phyloP scores from a whole-genome alignment of 1,284 basidiomycete species.

The Cryptococcus hybrid region DNA sequence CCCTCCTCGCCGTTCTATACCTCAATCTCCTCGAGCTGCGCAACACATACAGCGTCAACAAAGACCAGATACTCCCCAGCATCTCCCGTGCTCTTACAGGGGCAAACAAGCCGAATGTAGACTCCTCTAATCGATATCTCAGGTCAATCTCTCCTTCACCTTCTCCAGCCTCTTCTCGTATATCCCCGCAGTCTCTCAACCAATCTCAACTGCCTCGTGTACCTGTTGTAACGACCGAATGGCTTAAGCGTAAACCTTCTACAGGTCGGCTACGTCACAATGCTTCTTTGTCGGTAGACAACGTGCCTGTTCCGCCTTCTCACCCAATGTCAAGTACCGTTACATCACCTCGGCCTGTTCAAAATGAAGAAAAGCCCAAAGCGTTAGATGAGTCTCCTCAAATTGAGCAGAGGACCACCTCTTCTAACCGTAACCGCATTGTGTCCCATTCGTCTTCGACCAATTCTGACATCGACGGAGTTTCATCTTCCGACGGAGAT shows the following conservation, averaged over 20 bases:
- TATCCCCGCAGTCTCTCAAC: neutral
- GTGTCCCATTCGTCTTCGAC: conserved; percentile 5
- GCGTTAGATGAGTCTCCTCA: conserved; percentile 11
- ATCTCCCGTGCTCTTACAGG: too few species aligned
- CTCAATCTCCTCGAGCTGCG: conserved; percentile 12
- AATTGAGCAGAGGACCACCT: neutral
- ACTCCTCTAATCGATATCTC: too few species aligned
- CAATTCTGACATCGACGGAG: conserved; percentile 4
- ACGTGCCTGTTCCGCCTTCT: neutral
- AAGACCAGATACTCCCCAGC: too few species aligned
- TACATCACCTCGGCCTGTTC: neutral
- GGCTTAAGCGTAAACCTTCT: conserved; percentile 24
- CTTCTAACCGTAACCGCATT: neutral
- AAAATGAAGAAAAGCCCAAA: neutral
- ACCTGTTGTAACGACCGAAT: conserved; percentile 18
- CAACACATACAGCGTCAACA: neutral
- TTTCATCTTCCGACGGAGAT: conserved; percentile 7
- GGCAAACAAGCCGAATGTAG: too few species aligned
- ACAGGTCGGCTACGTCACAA: conserved; percentile 1
- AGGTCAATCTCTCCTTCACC: conserved; percentile 1
- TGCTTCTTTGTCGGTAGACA: conserved; percentile 7
- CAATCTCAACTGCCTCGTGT: neutral
- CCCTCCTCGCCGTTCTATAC: conserved; percentile 26
- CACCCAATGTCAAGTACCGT: neutral
- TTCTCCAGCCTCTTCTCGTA: neutral